Base-by-base conservation (phyloP, 1,284 basidiomycete genomes). In the Caloboletus inedulis region DNA sequence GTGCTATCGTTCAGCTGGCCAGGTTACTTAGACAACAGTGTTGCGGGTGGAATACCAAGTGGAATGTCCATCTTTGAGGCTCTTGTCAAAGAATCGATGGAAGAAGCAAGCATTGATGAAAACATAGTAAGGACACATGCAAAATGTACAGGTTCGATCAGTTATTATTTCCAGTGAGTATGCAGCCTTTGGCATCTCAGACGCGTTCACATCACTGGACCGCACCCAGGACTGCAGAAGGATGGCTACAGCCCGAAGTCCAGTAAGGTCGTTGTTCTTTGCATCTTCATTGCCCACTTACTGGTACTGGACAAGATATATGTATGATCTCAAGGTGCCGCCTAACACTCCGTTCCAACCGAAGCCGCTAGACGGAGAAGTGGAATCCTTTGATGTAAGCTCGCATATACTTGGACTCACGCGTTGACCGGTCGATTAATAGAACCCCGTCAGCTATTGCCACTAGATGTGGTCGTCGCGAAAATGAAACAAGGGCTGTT, bases 41-140 rank as follows among this genome's bases (percentile, higher is more conserved):
- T 89, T 29, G 89, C 89, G 12, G 89, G 89, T 2, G 89, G 89
- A 12, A 87, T 89, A 23, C 80, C 86, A 0, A 83, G 86, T 7
- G 92, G 94, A 2, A 85, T 90, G 71, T 69, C 76, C 0, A 75
- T 83, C 0, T 81, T 89, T 49, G 89, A 94, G 50, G 80, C 85
- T 4, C 77, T 98, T 48, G 80, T 97, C 39, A 95, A 97, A 64
- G 96, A 99, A 71, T 89, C 91, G 58, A 86, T 85, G 76, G 95
- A 98, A 65, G 94, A 98, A 70, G 95, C 93, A 14, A 91, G 85
- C 59, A 77, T 97, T 19, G 74, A 79, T 1, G 82, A 84, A 49
- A 68, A 76, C 12, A 63, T 92, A 31, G 83, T 91, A 2, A 72
- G 77, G 43, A 70, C 74, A 39, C 70, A 85, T 56, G 75, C 86